phyloP scores from a whole-genome alignment of 2,329 filamentous ascomycete genomes.

The Calonectria naviculata region DNA sequence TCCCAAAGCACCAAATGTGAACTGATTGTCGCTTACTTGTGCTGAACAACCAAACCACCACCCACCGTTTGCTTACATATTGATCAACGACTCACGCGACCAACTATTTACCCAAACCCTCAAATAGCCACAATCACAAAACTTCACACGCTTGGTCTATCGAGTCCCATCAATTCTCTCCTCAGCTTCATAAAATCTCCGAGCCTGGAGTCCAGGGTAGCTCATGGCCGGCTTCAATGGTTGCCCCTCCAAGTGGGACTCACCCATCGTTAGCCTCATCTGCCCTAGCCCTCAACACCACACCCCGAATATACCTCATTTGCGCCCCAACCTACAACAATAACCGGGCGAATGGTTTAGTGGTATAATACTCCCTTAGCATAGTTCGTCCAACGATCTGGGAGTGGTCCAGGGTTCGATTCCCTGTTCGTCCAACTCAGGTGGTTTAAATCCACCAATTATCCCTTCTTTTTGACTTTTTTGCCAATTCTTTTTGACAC shows the following conservation, averaged over 20 bases:
- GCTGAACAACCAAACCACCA: not conserved
- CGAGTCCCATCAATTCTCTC: too few species aligned
- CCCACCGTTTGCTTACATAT: not conserved
- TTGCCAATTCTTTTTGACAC: not conserved
- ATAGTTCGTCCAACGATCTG: slow-evolving; percentile 29
- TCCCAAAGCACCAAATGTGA: too few species aligned
- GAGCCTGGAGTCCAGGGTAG: not conserved
- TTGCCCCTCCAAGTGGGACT: not conserved
- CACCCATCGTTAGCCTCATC: not conserved
- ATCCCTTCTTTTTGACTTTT: slow-evolving; percentile 27
- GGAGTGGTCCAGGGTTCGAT: slow-evolving; percentile 41
- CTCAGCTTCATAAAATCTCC: not conserved
- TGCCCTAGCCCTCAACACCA: slow-evolving; percentile 10
- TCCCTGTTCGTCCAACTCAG: slow-evolving; percentile 36
- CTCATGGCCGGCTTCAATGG: not conserved
- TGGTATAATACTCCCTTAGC: slow-evolving; percentile 40
- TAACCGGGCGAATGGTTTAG: slow-evolving; percentile 36
- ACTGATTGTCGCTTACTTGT: too few species aligned
- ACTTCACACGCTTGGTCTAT: too few species aligned
- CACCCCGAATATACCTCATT: slow-evolving; percentile 24
- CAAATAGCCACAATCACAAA: too few species aligned
- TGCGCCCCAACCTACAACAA: not conserved
- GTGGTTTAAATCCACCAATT: slow-evolving; percentile 26
- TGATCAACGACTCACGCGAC: not conserved
- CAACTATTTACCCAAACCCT: not conserved